Evolutionary conservation across 805 yeast genomes (phyloP).

Genomic region (Candida pseudofarinosa): DNA sequence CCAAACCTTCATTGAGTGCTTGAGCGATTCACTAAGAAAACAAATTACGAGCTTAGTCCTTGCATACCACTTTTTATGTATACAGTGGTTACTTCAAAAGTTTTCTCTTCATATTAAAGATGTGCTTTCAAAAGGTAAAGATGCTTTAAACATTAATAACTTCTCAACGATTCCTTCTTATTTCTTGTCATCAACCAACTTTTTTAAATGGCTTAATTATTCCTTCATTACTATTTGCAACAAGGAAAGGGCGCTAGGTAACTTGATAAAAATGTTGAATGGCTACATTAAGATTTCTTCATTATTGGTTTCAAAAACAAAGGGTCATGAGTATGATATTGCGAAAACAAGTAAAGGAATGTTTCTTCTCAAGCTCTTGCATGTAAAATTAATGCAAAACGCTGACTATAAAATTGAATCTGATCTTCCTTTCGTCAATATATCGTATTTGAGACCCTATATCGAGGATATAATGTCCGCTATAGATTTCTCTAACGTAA

Average conservation of each 20-base stretch:
- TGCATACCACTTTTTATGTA: constrained; percentile 25
- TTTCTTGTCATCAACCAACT: constrained; percentile 15
- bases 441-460: neutral
- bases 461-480: neutral
- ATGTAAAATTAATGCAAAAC: neutral
- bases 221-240: constrained; percentile 6
- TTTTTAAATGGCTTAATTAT: constrained; percentile 19
- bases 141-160: constrained; percentile 6
- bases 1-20: constrained; percentile 3
- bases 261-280: constrained; percentile 19
- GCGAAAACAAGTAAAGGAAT: neutral
- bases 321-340: neutral
- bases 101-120: constrained; percentile 15
- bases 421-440: neutral
- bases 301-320: constrained; percentile 8
- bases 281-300: constrained; percentile 22
- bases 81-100: constrained; percentile 24
- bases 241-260: constrained; percentile 15
- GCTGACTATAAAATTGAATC: neutral
- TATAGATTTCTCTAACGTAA: neutral
- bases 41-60: constrained; percentile 11
- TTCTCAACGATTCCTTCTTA: constrained; percentile 12
- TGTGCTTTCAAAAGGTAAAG: constrained; percentile 8
- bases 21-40: neutral
- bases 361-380: neutral